Evolutionary conservation across 805 yeast genomes (phyloP).

Genomic region (Saturnispora dispora): DNA sequence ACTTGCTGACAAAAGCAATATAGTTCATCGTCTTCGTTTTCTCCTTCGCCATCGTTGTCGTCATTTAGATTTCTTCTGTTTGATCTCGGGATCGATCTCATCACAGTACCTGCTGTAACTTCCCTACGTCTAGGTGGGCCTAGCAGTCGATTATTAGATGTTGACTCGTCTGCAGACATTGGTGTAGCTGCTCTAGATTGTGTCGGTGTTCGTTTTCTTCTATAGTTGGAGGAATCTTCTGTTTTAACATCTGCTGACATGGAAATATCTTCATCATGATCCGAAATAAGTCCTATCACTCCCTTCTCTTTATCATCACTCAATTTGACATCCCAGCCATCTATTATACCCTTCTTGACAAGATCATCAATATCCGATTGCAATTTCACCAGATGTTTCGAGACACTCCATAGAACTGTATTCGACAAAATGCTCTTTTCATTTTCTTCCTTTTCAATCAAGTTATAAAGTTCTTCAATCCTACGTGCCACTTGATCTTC

Average conservation of each 20-base stretch:
- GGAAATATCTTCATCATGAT: not conserved
- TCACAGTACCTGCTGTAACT: constrained; percentile 18
- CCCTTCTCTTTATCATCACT: constrained; percentile 32
- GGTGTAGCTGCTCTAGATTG: constrained; percentile 11
- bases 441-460: constrained; percentile 54
- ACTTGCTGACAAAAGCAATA: constrained; percentile 93
- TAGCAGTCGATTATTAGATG: constrained; percentile 6
- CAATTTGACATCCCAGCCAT: constrained; percentile 32
- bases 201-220: constrained; percentile 7
- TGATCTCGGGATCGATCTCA: constrained; percentile 12
- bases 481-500: constrained; percentile 59
- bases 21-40: constrained; percentile 53
- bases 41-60: constrained; percentile 14
- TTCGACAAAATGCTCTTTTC: constrained; percentile 75
- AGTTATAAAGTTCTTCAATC: constrained; percentile 58
- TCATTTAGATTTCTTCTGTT: constrained; percentile 6
- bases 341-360: constrained; percentile 69
- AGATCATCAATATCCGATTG: constrained; percentile 69
- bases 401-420: constrained; percentile 68
- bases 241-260: not conserved
- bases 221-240: constrained; percentile 1
- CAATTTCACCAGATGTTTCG: constrained; percentile 64
- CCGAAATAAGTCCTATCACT: not conserved
- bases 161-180: not conserved
- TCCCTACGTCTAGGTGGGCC: constrained; percentile 14